Evolutionary conservation across 2,329 filamentous ascomycete species (phyloP).

Genomic region (Aspergillus sp.): DNA sequence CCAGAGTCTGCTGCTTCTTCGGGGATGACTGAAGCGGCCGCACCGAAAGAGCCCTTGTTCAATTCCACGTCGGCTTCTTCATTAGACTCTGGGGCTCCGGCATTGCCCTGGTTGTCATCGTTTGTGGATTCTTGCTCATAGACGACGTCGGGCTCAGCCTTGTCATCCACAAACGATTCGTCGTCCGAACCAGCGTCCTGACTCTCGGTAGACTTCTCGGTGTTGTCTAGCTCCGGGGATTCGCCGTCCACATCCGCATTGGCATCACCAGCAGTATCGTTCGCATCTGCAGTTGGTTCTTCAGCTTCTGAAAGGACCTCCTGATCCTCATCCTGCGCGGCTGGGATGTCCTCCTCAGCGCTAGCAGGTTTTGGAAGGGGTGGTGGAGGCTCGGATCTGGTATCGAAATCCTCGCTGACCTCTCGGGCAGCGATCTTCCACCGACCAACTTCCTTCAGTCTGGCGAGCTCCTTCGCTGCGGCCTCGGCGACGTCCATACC

Average conservation of each 20-base stretch:
- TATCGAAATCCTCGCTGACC: conserved; percentile 74
- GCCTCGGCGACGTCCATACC: conserved; percentile 78
- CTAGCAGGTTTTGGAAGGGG: conserved; percentile 26
- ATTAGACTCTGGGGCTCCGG: not conserved
- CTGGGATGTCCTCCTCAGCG: conserved; percentile 7
- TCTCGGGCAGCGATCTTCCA: conserved; percentile 82
- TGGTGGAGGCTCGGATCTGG: conserved; percentile 50
- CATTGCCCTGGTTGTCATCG: not conserved
- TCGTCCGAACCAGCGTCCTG: not conserved
- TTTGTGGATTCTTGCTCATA: not conserved
- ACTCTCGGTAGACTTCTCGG: not conserved
- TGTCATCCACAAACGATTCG: not conserved
- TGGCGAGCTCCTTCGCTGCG: conserved; percentile 75
- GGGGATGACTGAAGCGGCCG: conserved; percentile 53
- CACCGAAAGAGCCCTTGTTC: conserved; percentile 46
- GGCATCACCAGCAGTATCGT: not conserved
- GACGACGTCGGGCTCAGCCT: not conserved
- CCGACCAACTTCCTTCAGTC: conserved; percentile 77
- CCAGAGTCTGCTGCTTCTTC: conserved; percentile 28
- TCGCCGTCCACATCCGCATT: not conserved
- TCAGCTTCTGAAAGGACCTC: not conserved
- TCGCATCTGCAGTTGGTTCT: not conserved
- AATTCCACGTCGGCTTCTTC: not conserved
- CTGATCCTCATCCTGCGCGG: conserved; percentile 10
- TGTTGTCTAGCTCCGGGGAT: not conserved